A percentile compares a stretch with the other conserved stretches of the same genome.
Evolutionary conservation across 2,329 filamentous ascomycete species (phyloP).

Genomic region (Colletotrichum sp.): DNA sequence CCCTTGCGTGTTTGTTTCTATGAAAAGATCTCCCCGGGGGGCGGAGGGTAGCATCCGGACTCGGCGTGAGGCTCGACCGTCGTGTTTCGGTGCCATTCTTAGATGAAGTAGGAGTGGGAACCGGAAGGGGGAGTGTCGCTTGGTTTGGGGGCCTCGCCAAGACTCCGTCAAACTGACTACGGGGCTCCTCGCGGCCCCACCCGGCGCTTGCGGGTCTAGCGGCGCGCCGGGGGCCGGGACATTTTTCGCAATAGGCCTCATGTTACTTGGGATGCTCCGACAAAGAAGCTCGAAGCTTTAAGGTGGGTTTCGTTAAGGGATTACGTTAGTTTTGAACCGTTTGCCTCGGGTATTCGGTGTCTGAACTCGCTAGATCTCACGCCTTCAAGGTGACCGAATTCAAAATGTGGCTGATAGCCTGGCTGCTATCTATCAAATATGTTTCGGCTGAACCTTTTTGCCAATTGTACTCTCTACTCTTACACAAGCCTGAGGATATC

Average conservation of each 20-base stretch:
- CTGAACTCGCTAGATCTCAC: not conserved
- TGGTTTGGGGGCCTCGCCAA: not conserved
- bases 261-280: not conserved
- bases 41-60: not conserved
- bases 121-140: not conserved
- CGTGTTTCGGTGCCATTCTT: constrained; percentile 14
- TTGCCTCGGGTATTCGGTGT: fast-evolving
- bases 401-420: not conserved
- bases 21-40: constrained; percentile 1
- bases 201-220: not conserved
- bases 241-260: not conserved
- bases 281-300: not conserved
- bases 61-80: not conserved
- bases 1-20: not conserved
- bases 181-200: not conserved
- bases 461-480: not conserved
- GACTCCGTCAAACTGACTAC: not conserved
- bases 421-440: not conserved
- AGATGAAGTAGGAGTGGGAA: not conserved
- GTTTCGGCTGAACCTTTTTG: not conserved
- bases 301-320: not conserved
- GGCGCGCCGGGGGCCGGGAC: not conserved
- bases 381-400: not conserved
- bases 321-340: not conserved
- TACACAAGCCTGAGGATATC: not conserved